Conservation (phyloP, 164 flowering plant genomes). For the Macadamia tetraphylla region DNA sequence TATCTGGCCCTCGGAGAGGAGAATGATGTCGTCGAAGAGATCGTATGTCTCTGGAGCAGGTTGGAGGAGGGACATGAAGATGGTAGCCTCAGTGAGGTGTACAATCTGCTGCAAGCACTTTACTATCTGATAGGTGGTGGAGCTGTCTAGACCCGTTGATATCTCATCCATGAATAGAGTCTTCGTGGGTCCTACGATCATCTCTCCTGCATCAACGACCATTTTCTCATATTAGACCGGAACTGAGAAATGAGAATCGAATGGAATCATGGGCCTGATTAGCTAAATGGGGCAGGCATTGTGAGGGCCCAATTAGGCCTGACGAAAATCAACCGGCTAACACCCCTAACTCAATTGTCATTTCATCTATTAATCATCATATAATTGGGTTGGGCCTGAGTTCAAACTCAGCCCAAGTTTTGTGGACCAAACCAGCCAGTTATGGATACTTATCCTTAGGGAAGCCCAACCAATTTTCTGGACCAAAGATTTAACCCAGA, state of each 20-base stretch:
- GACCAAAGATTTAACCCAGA: no score
- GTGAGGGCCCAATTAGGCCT: neutral
- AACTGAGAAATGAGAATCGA: no score
- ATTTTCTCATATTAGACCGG: neutral
- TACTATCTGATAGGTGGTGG: conserved; percentile 93
- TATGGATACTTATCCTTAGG: no score
- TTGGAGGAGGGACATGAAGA: conserved; percentile 88
- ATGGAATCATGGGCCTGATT: neutral
- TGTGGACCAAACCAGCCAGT: no score
- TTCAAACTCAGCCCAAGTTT: neutral
- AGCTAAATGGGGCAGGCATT: neutral
- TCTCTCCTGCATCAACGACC: conserved; percentile 59
- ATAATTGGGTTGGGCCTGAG: neutral
- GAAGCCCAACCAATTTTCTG: no score
- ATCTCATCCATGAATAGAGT: conserved; percentile 96
- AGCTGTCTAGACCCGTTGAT: conserved; percentile 98
- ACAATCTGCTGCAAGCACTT: conserved; percentile 92
- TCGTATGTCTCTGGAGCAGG: conserved; percentile 96
- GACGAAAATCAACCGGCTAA: no score
- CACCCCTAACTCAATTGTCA: no score
- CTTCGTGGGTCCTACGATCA: conserved; percentile 97
- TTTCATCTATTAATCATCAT: no score
- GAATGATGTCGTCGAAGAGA: conserved; percentile 85
- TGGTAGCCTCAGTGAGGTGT: conserved; percentile 73
- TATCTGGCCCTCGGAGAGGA: conserved; percentile 84